Evolutionary conservation across 2,329 filamentous ascomycete genomes (phyloP).

Genomic region (Colletotrichum sp.): DNA sequence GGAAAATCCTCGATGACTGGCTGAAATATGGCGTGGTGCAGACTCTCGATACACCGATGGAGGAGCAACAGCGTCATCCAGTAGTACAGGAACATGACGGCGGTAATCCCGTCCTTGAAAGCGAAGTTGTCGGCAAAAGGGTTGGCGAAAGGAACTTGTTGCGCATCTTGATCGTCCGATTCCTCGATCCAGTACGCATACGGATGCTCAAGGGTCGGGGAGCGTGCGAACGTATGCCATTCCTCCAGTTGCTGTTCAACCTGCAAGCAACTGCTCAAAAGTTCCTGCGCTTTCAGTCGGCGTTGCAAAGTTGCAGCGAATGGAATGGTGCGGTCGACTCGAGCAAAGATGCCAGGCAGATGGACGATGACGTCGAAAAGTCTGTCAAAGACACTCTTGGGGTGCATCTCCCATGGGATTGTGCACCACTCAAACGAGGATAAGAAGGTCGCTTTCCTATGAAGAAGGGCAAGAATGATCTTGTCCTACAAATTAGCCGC

Average conservation of each 20-base stretch:
- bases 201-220: conserved; percentile 29
- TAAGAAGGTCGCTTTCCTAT: conserved; percentile 55
- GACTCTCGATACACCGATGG: conserved; percentile 49
- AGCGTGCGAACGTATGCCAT: conserved; percentile 46
- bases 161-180: conserved; percentile 28
- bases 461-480: conserved; percentile 54
- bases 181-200: conserved; percentile 46
- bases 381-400: conserved; percentile 54
- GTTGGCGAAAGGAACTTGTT: conserved; percentile 48
- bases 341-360: conserved; percentile 51
- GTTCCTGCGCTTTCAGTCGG: conserved; percentile 49
- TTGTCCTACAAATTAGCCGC: conserved; percentile 24
- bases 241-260: conserved; percentile 52
- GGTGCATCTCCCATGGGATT: conserved; percentile 56
- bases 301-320: conserved; percentile 45
- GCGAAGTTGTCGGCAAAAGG: conserved; percentile 51
- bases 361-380: conserved; percentile 56
- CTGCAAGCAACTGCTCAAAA: conserved; percentile 51
- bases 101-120: conserved; percentile 49
- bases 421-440: conserved; percentile 55
- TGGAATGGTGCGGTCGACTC: conserved; percentile 45
- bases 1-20: conserved; percentile 46
- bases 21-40: conserved; percentile 50
- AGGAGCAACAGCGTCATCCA: conserved; percentile 58
- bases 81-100: conserved; percentile 56